Percentiles rank a stretch among this genome's conserved stretches.
phyloP scores from a whole-genome alignment of 768 basidiomycete species.

The Chalciporus chontae region DNA sequence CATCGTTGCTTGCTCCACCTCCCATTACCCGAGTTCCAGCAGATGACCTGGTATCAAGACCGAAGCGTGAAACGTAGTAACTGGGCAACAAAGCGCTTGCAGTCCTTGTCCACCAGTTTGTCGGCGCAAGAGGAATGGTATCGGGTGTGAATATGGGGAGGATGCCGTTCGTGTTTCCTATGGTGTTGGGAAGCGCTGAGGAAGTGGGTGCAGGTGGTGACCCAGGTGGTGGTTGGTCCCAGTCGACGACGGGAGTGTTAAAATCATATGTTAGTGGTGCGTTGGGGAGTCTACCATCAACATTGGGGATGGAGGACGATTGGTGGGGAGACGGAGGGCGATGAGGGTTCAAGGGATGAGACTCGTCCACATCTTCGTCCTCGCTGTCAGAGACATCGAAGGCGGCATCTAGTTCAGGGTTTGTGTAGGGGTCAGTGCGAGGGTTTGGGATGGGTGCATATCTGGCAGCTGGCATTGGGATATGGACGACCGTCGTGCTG shows the following conservation, averaged over 20 bases:
- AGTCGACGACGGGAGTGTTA: conserved; percentile 61
- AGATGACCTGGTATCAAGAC: conserved; percentile 40
- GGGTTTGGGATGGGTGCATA: conserved; percentile 70
- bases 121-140: conserved; percentile 21
- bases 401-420: conserved; percentile 79
- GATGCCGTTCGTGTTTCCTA: conserved; percentile 73
- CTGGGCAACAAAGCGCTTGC: conserved; percentile 53
- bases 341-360: conserved; percentile 48
- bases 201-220: conserved; percentile 69
- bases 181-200: conserved; percentile 62
- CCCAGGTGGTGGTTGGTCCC: conserved; percentile 79
- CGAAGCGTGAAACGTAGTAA: conserved; percentile 44
- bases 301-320: conserved; percentile 19
- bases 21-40: conserved; percentile 41
- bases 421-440: conserved; percentile 43
- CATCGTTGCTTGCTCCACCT: conserved; percentile 74
- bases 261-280: conserved; percentile 65
- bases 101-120: conserved; percentile 55
- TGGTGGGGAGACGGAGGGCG: conserved; percentile 28
- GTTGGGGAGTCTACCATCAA: conserved; percentile 2
- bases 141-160: conserved; percentile 48
- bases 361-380: conserved; percentile 44
- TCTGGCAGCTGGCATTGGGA: conserved; percentile 48
- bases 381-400: conserved; percentile 80
- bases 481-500: conserved; percentile 1